These are phyloP conservation scores for Cerrena zonata DNA, from an alignment of 1,284 basidiomycete genomes.

Conservation along the genomic window DNA sequence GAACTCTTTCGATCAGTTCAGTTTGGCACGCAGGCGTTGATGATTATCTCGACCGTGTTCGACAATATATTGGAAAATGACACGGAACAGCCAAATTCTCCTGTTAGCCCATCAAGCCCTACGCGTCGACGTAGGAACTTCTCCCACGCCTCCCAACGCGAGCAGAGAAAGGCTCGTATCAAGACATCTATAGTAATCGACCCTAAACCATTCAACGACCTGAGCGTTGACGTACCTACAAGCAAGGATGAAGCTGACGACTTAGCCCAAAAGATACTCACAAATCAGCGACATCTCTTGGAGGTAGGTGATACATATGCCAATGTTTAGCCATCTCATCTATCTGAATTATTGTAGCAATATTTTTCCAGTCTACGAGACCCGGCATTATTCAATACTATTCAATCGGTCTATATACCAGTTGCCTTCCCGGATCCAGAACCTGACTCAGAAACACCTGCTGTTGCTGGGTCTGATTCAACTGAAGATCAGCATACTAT, in stretches of 20 bases:
- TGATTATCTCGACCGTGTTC: background rate
- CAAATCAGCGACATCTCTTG: constrained; percentile 24
- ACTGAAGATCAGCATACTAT: constrained; percentile 3
- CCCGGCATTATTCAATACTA: constrained; percentile 7
- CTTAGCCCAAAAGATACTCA: constrained; percentile 17
- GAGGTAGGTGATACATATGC: constrained; percentile 18
- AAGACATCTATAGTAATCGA: constrained; percentile 15
- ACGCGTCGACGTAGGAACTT: background rate
- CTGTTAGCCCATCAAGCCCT: background rate
- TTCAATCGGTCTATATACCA: constrained; percentile 19
- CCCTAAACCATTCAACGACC: constrained; percentile 21
- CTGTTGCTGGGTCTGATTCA: background rate
- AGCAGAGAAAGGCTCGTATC: constrained; percentile 6
- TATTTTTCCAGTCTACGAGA: constrained; percentile 21
- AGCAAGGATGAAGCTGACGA: constrained; percentile 18
- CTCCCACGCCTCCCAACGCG: constrained; percentile 8
- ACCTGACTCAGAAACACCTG: background rate
- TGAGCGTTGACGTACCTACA: constrained; percentile 24
- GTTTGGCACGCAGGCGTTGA: constrained; percentile 2
- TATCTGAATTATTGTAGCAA: background rate
- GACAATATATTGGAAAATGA: background rate
- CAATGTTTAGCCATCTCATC: background rate
- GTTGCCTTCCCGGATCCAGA: background rate
- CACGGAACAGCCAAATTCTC: background rate
- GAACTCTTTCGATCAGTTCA: constrained; percentile 9